These are phyloP conservation scores for Lolium perenne DNA, from an alignment of 176 grass and related monocot species.

Conservation along the genomic window DNA sequence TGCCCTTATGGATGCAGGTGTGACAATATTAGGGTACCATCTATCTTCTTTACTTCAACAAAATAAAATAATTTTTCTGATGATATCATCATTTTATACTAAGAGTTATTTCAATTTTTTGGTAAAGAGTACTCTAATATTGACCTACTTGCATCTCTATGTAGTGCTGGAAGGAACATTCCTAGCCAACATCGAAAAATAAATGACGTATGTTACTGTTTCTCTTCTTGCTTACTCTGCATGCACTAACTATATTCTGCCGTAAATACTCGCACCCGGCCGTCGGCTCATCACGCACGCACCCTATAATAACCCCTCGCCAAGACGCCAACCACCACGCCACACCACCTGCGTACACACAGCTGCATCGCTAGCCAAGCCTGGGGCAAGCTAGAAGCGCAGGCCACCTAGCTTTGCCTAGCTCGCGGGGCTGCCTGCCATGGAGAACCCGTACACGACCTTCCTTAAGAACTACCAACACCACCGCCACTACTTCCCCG, in stretches of 20 bases:
- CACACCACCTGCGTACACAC: slow-evolving; percentile 15
- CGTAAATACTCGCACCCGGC: background rate
- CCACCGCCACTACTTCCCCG: slow-evolving; percentile 42
- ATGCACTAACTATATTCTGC: background rate
- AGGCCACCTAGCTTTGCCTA: slow-evolving; percentile 5
- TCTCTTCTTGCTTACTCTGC: background rate
- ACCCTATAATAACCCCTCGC: slow-evolving; percentile 46
- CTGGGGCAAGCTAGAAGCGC: background rate
- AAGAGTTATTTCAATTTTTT: too few relatives aligned
- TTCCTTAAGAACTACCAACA: slow-evolving; percentile 59
- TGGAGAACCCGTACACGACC: slow-evolving; percentile 84
- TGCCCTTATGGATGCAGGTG: too few relatives aligned
- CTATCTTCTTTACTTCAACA: too few relatives aligned
- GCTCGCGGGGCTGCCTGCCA: slow-evolving; percentile 19
- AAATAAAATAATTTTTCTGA: too few relatives aligned
- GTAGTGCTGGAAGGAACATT: background rate
- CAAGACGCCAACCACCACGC: slow-evolving; percentile 41
- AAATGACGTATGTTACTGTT: background rate
- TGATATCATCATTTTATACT: too few relatives aligned
- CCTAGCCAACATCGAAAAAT: background rate
- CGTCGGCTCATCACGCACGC: background rate
- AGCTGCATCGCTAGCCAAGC: background rate
- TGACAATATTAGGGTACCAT: too few relatives aligned
- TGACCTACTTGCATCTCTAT: too few relatives aligned
- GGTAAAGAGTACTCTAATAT: too few relatives aligned